phyloP scores from a whole-genome alignment of 1,139 yeast genomes.

The Scheffersomyces titani region DNA sequence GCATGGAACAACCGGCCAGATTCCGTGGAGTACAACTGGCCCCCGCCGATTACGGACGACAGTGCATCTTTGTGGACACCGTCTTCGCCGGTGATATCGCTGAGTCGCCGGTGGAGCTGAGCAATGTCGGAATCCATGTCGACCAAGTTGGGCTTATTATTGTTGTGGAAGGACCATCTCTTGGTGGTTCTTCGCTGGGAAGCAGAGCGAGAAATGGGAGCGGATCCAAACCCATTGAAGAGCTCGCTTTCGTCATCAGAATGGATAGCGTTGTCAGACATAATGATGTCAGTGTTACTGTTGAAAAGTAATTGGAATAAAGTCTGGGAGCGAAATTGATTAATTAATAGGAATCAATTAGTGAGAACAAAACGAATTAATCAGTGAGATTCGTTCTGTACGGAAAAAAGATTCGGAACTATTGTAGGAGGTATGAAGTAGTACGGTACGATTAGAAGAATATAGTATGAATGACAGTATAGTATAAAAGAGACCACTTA shows the following conservation, averaged over 20 bases:
- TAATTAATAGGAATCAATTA: no score
- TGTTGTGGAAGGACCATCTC: conserved; percentile 47
- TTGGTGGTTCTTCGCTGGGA: conserved; percentile 31
- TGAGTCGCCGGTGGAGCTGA: conserved; percentile 32
- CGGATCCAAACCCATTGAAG: conserved; percentile 42
- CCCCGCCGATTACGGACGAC: conserved; percentile 30
- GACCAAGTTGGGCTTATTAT: conserved; percentile 38
- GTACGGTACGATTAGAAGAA: neutral
- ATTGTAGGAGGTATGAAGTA: neutral
- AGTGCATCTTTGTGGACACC: conserved; percentile 51
- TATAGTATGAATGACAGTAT: neutral
- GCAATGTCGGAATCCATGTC: conserved; percentile 31
- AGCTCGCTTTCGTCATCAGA: conserved; percentile 38
- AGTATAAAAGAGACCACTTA: neutral
- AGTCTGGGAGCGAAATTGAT: no score
- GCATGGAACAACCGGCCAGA: conserved; percentile 92
- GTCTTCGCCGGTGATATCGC: conserved; percentile 49
- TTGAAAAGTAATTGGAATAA: no score
- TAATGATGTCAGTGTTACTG: conserved; percentile 2
- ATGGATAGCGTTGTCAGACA: conserved; percentile 16
- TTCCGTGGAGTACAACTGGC: conserved; percentile 88
- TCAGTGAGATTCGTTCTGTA: no score
- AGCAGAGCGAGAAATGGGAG: conserved; percentile 25
- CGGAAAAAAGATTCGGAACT: neutral
- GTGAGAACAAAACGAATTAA: neutral